phyloP scores from a whole-genome alignment of 768 basidiomycete species.

The Collybia sordida region DNA sequence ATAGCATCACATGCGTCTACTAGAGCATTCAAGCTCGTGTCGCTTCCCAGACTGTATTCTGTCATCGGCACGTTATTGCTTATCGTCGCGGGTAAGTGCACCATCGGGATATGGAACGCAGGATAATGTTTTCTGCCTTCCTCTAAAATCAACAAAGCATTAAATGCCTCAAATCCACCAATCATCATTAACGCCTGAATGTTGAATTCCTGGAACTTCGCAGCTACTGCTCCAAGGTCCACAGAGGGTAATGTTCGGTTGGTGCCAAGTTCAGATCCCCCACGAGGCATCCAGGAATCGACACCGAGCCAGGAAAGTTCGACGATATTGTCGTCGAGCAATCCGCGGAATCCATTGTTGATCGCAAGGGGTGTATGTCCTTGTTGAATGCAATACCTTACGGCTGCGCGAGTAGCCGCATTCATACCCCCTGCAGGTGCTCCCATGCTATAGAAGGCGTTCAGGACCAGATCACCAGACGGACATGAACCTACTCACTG shows the following conservation, averaged over 20 bases:
- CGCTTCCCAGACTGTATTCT: conserved; percentile 92
- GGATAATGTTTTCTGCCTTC: conserved; percentile 82
- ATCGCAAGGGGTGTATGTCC: conserved; percentile 93
- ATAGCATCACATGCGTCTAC: conserved; percentile 98
- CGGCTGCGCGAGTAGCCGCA: conserved; percentile 92
- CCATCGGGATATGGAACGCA: conserved; percentile 93
- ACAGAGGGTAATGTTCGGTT: conserved; percentile 86
- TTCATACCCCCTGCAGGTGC: conserved; percentile 99
- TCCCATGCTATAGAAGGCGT: conserved; percentile 61
- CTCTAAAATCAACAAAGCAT: conserved; percentile 73
- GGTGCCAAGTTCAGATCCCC: conserved; percentile 97
- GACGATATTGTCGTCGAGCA: conserved; percentile 84
- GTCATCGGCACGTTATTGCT: conserved; percentile 99
- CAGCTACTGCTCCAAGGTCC: conserved; percentile 86
- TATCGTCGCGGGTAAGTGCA: conserved; percentile 93
- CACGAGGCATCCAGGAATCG: conserved; percentile 93
- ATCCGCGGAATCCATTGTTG: conserved; percentile 94
- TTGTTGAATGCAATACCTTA: conserved; percentile 88
- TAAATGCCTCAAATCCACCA: conserved; percentile 96
- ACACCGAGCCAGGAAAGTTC: conserved; percentile 96
- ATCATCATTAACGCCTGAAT: conserved; percentile 85
- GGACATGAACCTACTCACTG: conserved; percentile 56
- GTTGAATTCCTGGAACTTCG: conserved; percentile 85
- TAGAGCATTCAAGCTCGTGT: conserved; percentile 96
- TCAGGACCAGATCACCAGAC: no score